Percentiles rank a stretch among this genome's conserved stretches.
Evolutionary conservation across 768 basidiomycete species (phyloP).

Genomic region (Pisolithus tinctorius): DNA sequence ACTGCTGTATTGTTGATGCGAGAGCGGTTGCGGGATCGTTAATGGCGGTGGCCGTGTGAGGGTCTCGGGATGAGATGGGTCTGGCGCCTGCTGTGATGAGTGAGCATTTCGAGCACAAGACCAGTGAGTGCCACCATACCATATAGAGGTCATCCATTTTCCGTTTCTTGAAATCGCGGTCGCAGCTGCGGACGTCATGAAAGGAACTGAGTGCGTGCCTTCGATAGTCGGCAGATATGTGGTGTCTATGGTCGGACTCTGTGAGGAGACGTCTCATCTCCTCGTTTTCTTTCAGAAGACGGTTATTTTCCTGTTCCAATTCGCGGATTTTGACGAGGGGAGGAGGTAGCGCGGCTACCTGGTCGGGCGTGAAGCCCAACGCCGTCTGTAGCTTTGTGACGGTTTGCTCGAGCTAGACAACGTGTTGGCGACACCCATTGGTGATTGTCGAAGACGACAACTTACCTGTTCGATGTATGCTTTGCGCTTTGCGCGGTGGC

Average conservation of each 20-base stretch:
- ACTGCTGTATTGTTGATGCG: conserved; percentile 46
- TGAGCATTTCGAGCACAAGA: background rate
- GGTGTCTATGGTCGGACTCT: conserved; percentile 34
- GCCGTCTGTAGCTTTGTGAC: conserved; percentile 79
- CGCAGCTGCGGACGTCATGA: conserved; percentile 42
- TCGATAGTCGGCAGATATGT: conserved; percentile 39
- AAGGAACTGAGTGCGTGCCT: conserved; percentile 41
- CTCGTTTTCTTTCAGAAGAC: conserved; percentile 66
- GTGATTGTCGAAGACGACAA: background rate
- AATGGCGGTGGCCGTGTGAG: conserved; percentile 46
- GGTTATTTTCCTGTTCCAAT: conserved; percentile 72
- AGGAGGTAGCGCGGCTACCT: conserved; percentile 66
- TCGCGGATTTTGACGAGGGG: conserved; percentile 72
- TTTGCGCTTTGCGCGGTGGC: conserved; percentile 88
- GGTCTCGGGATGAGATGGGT: conserved; percentile 33
- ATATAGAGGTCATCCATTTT: conserved; percentile 58
- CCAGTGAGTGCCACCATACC: conserved; percentile 22
- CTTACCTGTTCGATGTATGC: conserved; percentile 86
- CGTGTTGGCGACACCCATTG: conserved; percentile 5
- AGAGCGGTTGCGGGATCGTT: conserved; percentile 50
- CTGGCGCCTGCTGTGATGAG: conserved; percentile 33
- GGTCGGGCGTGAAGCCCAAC: conserved; percentile 66
- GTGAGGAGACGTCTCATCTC: conserved; percentile 62
- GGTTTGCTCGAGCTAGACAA: conserved; percentile 67
- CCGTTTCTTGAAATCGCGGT: conserved; percentile 57